phyloP scores from a whole-genome alignment of 2,329 filamentous ascomycete species.

The Aspergillus clavatus region DNA sequence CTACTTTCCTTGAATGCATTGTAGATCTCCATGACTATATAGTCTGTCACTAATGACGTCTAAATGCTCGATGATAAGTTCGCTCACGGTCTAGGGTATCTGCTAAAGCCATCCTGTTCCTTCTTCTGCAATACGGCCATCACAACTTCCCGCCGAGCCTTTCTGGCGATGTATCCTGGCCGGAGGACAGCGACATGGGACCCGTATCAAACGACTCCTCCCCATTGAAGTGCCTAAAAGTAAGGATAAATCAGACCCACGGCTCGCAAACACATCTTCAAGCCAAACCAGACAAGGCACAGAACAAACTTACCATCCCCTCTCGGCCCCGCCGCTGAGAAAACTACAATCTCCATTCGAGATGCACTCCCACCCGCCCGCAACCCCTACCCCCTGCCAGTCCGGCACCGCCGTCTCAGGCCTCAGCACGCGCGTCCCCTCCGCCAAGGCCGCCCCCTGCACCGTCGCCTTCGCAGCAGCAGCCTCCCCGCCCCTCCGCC shows the following conservation, averaged over 20 bases:
- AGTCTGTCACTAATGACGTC: neutral
- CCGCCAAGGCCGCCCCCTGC: slow-evolving; percentile 17
- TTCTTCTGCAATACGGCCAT: neutral
- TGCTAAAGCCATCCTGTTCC: neutral
- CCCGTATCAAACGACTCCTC: slow-evolving; percentile 44
- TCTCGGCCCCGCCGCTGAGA: slow-evolving; percentile 71
- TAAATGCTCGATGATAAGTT: neutral
- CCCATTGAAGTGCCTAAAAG: slow-evolving; percentile 42
- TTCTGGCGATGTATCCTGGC: slow-evolving; percentile 2
- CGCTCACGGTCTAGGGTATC: neutral
- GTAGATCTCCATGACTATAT: neutral
- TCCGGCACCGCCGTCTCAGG: slow-evolving; percentile 24
- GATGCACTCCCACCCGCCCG: slow-evolving; percentile 74
- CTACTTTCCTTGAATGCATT: neutral
- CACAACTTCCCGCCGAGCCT: slow-evolving; percentile 19
- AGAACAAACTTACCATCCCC: slow-evolving; percentile 67
- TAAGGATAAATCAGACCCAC: neutral
- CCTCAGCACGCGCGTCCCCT: slow-evolving; percentile 27
- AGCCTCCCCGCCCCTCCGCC: slow-evolving; percentile 36
- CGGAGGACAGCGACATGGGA: slow-evolving; percentile 20
- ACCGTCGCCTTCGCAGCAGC: slow-evolving; percentile 24
- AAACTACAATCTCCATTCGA: slow-evolving; percentile 82
- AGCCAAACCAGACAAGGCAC: slow-evolving; percentile 18
- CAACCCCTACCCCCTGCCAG: slow-evolving; percentile 61
- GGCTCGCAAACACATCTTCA: slow-evolving; percentile 16